A percentile compares a stretch with the other conserved stretches of the same genome.
Evolutionary conservation across 345 rosid species (phyloP).

Genomic region (sweet orange (Citrus sinensis)): DVS_A1.0 CM039161.1:10007001-10007500

Average conservation of each 20-base stretch:
- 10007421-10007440: background rate
- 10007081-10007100: constrained; percentile 48
- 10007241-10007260: constrained; percentile 11
- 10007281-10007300: background rate
- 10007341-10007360: too few relatives aligned
- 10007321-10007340: constrained; percentile 1
- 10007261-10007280: background rate
- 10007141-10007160: constrained; percentile 68
- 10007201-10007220: constrained; percentile 87
- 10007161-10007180: constrained; percentile 71
- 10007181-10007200: constrained; percentile 69
- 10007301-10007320: background rate
- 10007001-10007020: constrained; percentile 56
- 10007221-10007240: constrained; percentile 68
- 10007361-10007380: background rate
- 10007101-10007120: constrained; percentile 34
- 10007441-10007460: background rate
- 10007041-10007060: constrained; percentile 87
- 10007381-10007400: background rate
- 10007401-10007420: background rate
- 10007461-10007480: background rate
- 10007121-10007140: constrained; percentile 47
- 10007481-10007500: background rate
- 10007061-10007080: constrained; percentile 67
- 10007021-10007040: constrained; percentile 71